These are phyloP conservation scores for Celoporthe dispersa DNA, from an alignment of 2,329 filamentous ascomycete genomes.

Conservation along the genomic window DNA sequence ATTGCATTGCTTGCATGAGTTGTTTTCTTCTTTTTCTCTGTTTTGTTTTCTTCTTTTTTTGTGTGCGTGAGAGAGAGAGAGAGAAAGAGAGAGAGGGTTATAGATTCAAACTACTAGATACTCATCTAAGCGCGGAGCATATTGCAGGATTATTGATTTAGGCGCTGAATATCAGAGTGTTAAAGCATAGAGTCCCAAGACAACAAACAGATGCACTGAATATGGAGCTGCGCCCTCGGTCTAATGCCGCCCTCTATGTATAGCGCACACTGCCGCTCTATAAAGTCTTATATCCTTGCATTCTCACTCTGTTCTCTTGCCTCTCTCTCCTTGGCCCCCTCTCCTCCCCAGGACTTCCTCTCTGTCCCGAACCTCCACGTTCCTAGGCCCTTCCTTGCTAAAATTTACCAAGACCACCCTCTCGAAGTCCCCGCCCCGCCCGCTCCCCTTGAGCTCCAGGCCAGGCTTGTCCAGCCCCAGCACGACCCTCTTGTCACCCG, in stretches of 20 bases:
- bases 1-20: not conserved
- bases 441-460: conserved; percentile 53
- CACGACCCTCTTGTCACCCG: conserved; percentile 52
- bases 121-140: not conserved
- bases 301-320: conserved; percentile 18
- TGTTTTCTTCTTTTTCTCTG: no score
- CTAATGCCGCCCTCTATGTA: not conserved
- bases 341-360: conserved; percentile 55
- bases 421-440: conserved; percentile 60
- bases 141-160: not conserved
- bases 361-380: conserved; percentile 57
- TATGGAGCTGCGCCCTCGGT: not conserved
- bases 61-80: no score
- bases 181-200: not conserved
- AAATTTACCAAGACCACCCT: conserved; percentile 63
- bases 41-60: no score
- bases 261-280: not conserved
- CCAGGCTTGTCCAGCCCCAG: conserved; percentile 63
- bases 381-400: conserved; percentile 52
- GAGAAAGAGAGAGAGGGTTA: not conserved
- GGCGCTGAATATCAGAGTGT: not conserved
- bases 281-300: conserved; percentile 20
- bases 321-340: conserved; percentile 40
- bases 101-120: not conserved
- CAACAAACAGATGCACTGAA: not conserved